phyloP scores from a whole-genome alignment of 176 grass and related monocot genomes.

The Phoenix dactylifera region DNA sequence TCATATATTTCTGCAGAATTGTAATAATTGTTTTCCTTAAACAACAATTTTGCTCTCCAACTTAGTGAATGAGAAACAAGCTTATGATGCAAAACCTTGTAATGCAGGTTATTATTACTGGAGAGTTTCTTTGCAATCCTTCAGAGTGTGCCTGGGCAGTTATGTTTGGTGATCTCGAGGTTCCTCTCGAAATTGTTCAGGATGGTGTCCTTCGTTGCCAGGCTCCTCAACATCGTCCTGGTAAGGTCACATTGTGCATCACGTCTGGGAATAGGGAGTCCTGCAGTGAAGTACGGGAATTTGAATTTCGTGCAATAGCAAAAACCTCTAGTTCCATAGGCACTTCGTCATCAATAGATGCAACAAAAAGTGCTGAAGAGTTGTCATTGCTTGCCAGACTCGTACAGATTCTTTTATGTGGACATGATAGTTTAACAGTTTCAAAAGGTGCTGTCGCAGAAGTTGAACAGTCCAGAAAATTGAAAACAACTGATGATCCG shows the following conservation, averaged over 20 bases:
- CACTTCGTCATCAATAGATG: conserved; percentile 22
- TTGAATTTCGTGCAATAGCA: conserved; percentile 66
- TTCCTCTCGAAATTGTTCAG: conserved; percentile 78
- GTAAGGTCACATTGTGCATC: conserved; percentile 60
- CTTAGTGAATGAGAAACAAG: too few relatives aligned
- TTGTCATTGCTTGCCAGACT: conserved; percentile 60
- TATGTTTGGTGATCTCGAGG: conserved; percentile 73
- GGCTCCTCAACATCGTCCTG: conserved; percentile 51
- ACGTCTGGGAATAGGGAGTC: conserved; percentile 71
- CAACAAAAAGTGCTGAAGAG: conserved; percentile 52
- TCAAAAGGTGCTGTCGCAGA: conserved; percentile 18
- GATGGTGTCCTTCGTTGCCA: conserved; percentile 78
- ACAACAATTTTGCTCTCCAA: too few relatives aligned
- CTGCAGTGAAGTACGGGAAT: conserved; percentile 75
- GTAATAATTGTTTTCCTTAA: too few relatives aligned
- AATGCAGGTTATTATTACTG: conserved; percentile 81
- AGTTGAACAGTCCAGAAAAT: conserved; percentile 26
- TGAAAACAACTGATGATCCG: conserved; percentile 31
- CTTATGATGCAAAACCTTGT: not conserved
- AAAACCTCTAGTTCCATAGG: conserved; percentile 23
- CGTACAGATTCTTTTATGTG: conserved; percentile 51
- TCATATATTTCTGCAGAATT: too few relatives aligned
- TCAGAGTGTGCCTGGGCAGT: conserved; percentile 45
- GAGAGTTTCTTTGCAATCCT: conserved; percentile 66
- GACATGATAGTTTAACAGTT: conserved; percentile 25